phyloP scores from a whole-genome alignment of 768 basidiomycete genomes.

The Panaeolus papilionaceus region DNA sequence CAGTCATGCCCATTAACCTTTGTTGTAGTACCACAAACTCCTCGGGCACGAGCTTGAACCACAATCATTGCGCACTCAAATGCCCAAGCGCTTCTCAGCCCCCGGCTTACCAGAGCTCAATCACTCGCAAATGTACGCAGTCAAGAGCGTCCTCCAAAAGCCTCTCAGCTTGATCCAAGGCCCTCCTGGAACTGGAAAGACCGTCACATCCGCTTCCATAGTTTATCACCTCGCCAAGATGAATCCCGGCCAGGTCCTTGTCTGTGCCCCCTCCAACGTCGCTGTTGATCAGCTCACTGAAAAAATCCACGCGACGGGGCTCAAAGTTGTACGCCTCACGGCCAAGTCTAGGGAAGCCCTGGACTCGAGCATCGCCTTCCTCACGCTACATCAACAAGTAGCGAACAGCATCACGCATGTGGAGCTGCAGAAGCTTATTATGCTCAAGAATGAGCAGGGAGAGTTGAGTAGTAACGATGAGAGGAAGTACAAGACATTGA shows the following conservation, averaged over 20 bases:
- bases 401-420: conserved; percentile 96
- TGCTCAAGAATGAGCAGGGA: conserved; percentile 97
- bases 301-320: conserved; percentile 98
- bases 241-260: conserved; percentile 99
- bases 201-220: conserved; percentile 98
- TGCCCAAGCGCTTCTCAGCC: conserved; percentile 98
- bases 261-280: conserved; percentile 98
- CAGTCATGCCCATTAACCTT: conserved; percentile 20
- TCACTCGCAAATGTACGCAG: conserved; percentile 99
- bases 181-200: conserved; percentile 98
- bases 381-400: conserved; percentile 97
- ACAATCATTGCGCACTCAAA: conserved; percentile 86
- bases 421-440: conserved; percentile 97
- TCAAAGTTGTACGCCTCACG: conserved; percentile 97
- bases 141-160: conserved; percentile 98
- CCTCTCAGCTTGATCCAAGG: conserved; percentile 98
- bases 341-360: conserved; percentile 98
- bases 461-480: conserved; percentile 97
- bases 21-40: conserved; percentile 90
- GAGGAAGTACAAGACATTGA: conserved; percentile 96
- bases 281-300: conserved; percentile 99
- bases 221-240: conserved; percentile 99
- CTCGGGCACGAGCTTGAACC: conserved; percentile 98
- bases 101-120: conserved; percentile 98
- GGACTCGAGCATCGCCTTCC: conserved; percentile 92